Evolutionary conservation across 1,139 yeast genomes (phyloP).

Genomic region (Pichia inconspicua): DNA sequence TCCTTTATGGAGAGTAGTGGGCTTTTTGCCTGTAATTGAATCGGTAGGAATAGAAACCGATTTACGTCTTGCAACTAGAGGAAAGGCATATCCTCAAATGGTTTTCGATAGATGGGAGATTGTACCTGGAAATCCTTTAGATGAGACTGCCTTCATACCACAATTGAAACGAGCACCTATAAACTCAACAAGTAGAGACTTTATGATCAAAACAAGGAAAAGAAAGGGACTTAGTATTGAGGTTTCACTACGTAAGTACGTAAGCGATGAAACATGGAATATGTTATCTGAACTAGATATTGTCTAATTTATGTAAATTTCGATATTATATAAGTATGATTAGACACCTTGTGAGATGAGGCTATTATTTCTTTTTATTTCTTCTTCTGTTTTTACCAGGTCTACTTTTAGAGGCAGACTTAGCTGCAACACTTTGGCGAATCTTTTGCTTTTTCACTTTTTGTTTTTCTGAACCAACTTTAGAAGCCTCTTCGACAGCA

Average conservation of each 20-base stretch:
- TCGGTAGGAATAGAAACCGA: conserved; percentile 87
- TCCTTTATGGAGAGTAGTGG: conserved; percentile 53
- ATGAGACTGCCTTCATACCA: conserved; percentile 53
- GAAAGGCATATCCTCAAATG: conserved; percentile 65
- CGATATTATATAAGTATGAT: neutral
- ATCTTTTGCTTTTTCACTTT: conserved; percentile 23
- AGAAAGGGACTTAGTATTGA: conserved; percentile 81
- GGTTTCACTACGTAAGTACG: conserved; percentile 62
- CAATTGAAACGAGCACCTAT: conserved; percentile 68
- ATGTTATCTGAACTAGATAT: conserved; percentile 36
- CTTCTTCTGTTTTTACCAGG: conserved; percentile 79
- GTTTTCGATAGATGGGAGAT: conserved; percentile 64
- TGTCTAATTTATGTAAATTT: conserved; percentile 1
- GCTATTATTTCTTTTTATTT: conserved; percentile 21
- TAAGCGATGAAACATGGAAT: conserved; percentile 52
- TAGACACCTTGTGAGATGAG: neutral
- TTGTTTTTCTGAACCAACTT: conserved; percentile 35
- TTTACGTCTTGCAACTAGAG: conserved; percentile 65
- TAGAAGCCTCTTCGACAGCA: conserved; percentile 88
- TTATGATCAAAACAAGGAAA: conserved; percentile 78
- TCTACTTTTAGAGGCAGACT: conserved; percentile 26
- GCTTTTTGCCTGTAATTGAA: conserved; percentile 79
- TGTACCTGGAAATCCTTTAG: conserved; percentile 92
- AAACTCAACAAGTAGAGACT: conserved; percentile 74
- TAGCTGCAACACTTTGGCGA: conserved; percentile 15